Evolutionary conservation across 1,284 basidiomycete species (phyloP).

Genomic region (Cryptococcus wingfieldii): DNA sequence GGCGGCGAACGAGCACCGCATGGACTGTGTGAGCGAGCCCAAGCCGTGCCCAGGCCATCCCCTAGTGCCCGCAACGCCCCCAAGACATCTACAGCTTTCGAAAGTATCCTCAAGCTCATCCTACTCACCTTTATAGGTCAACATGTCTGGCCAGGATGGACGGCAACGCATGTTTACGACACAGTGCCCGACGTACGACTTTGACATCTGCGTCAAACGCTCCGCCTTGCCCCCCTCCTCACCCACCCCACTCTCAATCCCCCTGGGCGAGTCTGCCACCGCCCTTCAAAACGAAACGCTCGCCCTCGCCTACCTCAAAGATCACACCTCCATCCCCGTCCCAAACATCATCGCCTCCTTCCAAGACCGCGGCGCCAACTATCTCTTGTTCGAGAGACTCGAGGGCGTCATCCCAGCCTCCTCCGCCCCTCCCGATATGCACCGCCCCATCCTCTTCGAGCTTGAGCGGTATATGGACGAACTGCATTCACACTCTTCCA

Average conservation of each 20-base stretch:
- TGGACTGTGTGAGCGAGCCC: too few species aligned
- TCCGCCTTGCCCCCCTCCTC: not conserved
- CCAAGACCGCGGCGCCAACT: constrained; percentile 7
- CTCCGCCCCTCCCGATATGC: not conserved
- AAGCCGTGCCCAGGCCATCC: too few species aligned
- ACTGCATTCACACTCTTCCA: not conserved
- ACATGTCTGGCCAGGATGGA: not conserved
- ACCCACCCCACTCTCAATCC: not conserved
- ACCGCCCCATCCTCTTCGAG: constrained; percentile 1
- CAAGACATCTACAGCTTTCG: not conserved
- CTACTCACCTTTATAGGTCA: too few species aligned
- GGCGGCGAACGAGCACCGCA: too few species aligned
- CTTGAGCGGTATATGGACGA: constrained; percentile 1
- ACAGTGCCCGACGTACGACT: not conserved
- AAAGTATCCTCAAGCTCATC: too few species aligned
- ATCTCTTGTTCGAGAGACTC: constrained; percentile 2
- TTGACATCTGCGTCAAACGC: not conserved
- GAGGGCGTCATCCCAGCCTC: not conserved
- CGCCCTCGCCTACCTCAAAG: constrained; percentile 8
- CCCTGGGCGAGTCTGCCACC: not conserved
- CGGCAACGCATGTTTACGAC: not conserved
- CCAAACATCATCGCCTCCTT: constrained; percentile 7
- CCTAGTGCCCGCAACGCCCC: too few species aligned
- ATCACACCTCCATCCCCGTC: constrained; percentile 14
- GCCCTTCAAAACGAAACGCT: constrained; percentile 5